Base-by-base conservation (phyloP, 768 basidiomycete species). In the Infundibulicybe gibba region DNA sequence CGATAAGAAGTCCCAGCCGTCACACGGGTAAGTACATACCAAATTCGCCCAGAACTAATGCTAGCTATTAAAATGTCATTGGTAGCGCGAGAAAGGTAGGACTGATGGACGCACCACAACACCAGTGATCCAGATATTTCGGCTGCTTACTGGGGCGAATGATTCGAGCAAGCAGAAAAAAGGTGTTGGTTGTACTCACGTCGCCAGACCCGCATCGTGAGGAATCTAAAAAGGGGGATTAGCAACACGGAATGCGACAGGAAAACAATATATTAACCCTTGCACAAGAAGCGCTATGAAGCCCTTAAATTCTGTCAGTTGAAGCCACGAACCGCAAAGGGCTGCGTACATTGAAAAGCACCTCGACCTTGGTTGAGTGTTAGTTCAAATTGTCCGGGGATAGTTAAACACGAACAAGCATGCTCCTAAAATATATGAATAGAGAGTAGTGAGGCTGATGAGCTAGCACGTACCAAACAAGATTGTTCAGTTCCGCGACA, bases 221-320 rank as follows among this genome's bases (percentile, higher is more conserved):
- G 52, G 64, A 78, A 79, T 54, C 70, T 71, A 49, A 11, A 21
- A n/a, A 38, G 43, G 47, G 20, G 33, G 14, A 40, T 17, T 45
- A 43, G 32, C 41, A 15, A 42, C 47, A n/a, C 41, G 45, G 41
- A 38, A 6, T 10, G 40, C 13, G 34, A 40, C 2, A 12, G 14
- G 41, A 48, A 6, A 31, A 20, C n/a, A n/a, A n/a, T 15, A 40
- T 14, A 12, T 45, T 21, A 44, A 72, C 70, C 69, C 68, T 63
- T 80, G 78, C 9, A 79, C 77, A 40, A 76, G 52, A 42, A 80
- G 51, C 21, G 71, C 72, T 2, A 71, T 76, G n/a, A 76, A 56
- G 25, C 68, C 72, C 71, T 73, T n/a, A 10, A 38, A n/a, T 38
- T 3, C 17, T 38, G 46, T 11, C 47, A 42, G 35, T 19, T 35